Base-by-base conservation (phyloP, 78 protist species). In the Cavenderia fasciculata region DNA sequence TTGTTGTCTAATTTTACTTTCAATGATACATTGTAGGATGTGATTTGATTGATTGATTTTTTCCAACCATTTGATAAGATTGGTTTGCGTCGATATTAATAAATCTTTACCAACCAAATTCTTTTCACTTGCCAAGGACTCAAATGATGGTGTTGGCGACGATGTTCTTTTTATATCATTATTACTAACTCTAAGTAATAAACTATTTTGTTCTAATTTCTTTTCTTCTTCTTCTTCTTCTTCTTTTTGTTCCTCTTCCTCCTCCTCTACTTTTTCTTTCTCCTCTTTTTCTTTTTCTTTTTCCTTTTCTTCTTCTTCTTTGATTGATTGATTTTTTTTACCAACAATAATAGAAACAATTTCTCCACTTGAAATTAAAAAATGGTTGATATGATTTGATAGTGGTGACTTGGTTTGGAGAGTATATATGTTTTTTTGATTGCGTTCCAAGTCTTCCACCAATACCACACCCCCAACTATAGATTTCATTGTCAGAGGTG, bases 381-480 rank as follows among this genome's bases (percentile, higher is more conserved):
- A 44, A 4, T 16, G 88, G 88, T 41, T 43, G 73, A 23, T 41
- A 65, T 2, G 34, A n/a, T 65, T 4, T 4, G 3, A 12, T 34
- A 43, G 4, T 16, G 11, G 25, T 34, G 23, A 57, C 21, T 49
- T 27, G 6, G 52, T 34, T n/a, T 61, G 62, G 66, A 2, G 52
- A 29, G 8, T n/a, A 72, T 43, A 70, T 78, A 85, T 85, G 44
- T 29, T 85, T 49, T 7, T 62, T 44, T 25, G 18, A 49, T 12
- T 21, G 6, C n/a, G 38, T 19, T 25, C 77, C 77, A 7, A 70
- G 34, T 49, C 92, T 46, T 23, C 68, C 59, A 12, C 84, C 92
- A n/a, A 66, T 29, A 36, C 70, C 31, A 34, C 92, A 73, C 5
- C 92, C 92, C 82, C 82, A 85, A 1, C 34, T 4, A 49, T 85